These are phyloP conservation scores for Hericium erinaceus DNA, from an alignment of 768 basidiomycete species.

Conservation along the genomic window DNA sequence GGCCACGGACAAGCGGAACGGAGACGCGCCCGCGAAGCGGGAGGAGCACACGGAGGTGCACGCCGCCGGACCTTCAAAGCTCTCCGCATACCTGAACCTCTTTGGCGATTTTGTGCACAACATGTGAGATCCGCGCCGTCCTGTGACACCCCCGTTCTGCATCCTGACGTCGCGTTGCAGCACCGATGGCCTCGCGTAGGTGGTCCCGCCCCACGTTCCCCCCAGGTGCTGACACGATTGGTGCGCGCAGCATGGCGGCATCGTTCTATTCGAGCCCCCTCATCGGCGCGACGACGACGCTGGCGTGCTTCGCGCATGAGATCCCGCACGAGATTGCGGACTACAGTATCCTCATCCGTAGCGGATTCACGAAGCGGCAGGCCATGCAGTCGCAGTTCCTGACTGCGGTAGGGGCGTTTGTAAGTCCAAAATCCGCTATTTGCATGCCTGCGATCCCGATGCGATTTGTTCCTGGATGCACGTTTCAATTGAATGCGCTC, in stretches of 20 bases:
- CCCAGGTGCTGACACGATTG: slow-evolving; percentile 7
- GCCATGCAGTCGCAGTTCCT: slow-evolving; percentile 92
- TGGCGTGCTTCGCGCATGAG: slow-evolving; percentile 92
- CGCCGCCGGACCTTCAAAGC: slow-evolving; percentile 56
- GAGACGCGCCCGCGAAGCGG: slow-evolving; percentile 14
- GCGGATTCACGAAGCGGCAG: slow-evolving; percentile 83
- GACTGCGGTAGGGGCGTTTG: slow-evolving; percentile 88
- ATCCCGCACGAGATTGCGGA: slow-evolving; percentile 97
- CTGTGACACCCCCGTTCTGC: slow-evolving; percentile 9
- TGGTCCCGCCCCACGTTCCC: slow-evolving; percentile 15
- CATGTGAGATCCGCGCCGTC: slow-evolving; percentile 44
- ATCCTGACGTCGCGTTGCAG: slow-evolving; percentile 28
- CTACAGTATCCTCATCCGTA: slow-evolving; percentile 85
- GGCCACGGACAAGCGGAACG: slow-evolving; percentile 13
- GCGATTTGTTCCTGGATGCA: not conserved
- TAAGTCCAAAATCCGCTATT: slow-evolving; percentile 32
- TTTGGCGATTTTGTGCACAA: slow-evolving; percentile 94
- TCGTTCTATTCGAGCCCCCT: slow-evolving; percentile 95
- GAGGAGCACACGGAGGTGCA: slow-evolving; percentile 15
- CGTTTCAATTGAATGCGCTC: not conserved
- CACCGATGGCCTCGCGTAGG: slow-evolving; percentile 88
- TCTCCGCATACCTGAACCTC: slow-evolving; percentile 87
- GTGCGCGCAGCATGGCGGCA: slow-evolving; percentile 67
- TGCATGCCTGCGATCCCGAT: slow-evolving; percentile 1
- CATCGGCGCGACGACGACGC: slow-evolving; percentile 89